Base-by-base conservation (phyloP, 2,329 filamentous ascomycete species). In the Alternaria gansuensis region DNA sequence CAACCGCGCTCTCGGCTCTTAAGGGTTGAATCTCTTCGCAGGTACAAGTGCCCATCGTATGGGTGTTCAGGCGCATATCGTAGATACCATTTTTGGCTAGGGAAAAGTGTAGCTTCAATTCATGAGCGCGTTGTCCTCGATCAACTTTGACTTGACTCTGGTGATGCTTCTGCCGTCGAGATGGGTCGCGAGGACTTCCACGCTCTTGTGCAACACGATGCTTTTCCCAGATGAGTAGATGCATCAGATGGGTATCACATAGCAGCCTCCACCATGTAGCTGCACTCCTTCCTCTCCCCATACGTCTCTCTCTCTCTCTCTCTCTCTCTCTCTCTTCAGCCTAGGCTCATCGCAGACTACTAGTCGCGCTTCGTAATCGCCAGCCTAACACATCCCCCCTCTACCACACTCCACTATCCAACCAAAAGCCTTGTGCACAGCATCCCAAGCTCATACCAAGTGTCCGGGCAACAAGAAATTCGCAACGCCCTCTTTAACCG, bases 391-490 rank as follows among this genome's bases (percentile, higher is more conserved):
- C 21, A 17, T 36, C 34, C 29, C 26, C 10, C 29, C 26, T 8
- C 23, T 17, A 31, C 14, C 10, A 17, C 13, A 21, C 34, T 28
- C 23, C n/a, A n/a, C 23, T 28, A 13, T 50, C 33, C 9, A 39
- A 26, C 48, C 14, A 21, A 39, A 26, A 50, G 29, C 14, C 34
- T 21, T 13, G 23, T 17, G 14, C 43, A 37, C 13, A 21, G 10
- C 13, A 17, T 33, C 10, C 13, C 31, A 33, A 34, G 14, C 58
- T 82, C 75, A 86, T 33, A 93, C 95, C 78, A 99, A 80, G 82
- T 99, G 95, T 71, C 90, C 95, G 11, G 95, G 95, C 68, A 99
- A 80, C 75, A 99, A 80, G 73, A 99, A 99, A 79, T 98, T 98
- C 59, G 93, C 92, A 77, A 98, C 97, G 5, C 95, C 95, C 80